Base-by-base conservation (phyloP, 129 eudicot genomes). In the Calendula officinalis region DNA sequence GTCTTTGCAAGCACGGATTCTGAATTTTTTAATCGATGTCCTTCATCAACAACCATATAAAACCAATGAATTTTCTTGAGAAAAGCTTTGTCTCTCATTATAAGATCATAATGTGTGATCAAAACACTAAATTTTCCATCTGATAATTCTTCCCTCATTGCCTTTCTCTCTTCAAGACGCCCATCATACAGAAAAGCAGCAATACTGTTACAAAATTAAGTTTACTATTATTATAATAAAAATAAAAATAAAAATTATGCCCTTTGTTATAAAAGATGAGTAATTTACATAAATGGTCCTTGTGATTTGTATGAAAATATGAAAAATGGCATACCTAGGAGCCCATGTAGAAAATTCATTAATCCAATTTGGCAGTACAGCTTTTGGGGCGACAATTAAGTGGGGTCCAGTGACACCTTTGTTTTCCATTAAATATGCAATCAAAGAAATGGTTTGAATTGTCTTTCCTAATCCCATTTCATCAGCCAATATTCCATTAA, bases 391-490 rank as follows among this genome's bases (percentile, higher is more conserved):
- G 67, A 94, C 92, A 56, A 94, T 86, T 80, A 94, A 78, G 79
- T 88, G 89, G 46, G 99, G 99, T 34, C 97, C 97, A 64, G 78
- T 62, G 30, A 86, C 99, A n/a, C 86, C 91, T 54, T 88, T 88
- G 78, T 94, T 83, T 73, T 85, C 97, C 75, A 79, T 62, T 55
- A 94, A 86, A 71, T 88, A 88, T 34, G 99, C 97, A 56, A 94
- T 83, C 56, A 94, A 69, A 5, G 99, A 67, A 43, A 88, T 88
- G 60, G 99, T 88, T 78, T 88, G 97, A 67, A 94, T 88, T 62
- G 99, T 94, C 61, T 94, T 94, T 14, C 99, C 99, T 73, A 94
- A 56, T 35, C 99, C 99, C 99, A 94, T 94, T 74, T 94, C 99
- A 75, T 94, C 99, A 27, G 99, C 99, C 66, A 94, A 82, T 72